These are phyloP conservation scores for Coleophoma crateriformis DNA, from an alignment of 2,329 filamentous ascomycete genomes.

Conservation along the genomic window DNA sequence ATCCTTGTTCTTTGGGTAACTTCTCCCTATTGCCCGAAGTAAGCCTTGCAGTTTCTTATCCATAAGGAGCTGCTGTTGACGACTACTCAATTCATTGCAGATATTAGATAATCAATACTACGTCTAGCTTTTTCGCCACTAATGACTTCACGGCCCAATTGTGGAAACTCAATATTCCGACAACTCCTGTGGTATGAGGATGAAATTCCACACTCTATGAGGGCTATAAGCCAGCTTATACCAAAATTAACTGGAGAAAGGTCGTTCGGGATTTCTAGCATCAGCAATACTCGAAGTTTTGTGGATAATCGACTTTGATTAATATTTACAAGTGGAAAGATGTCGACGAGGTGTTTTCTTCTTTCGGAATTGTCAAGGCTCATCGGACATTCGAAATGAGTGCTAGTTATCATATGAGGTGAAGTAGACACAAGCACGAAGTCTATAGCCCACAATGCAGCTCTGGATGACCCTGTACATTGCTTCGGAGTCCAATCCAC, in stretches of 20 bases:
- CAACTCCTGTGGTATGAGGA: background rate
- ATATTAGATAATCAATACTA: background rate
- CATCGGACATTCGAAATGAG: background rate
- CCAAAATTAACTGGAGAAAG: background rate
- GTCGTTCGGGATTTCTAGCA: background rate
- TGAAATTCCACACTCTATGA: background rate
- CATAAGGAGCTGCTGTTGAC: background rate
- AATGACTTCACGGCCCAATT: background rate
- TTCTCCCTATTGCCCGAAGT: too few relatives aligned
- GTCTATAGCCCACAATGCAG: background rate
- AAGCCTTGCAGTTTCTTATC: background rate
- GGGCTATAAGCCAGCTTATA: background rate
- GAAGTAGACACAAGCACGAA: background rate
- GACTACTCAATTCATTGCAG: background rate
- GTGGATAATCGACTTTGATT: slow-evolving; percentile 25
- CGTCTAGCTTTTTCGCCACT: background rate
- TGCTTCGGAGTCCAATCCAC: too few relatives aligned
- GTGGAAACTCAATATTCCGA: background rate
- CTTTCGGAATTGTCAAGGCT: background rate
- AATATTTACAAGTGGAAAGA: slow-evolving; percentile 13
- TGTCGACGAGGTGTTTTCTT: background rate
- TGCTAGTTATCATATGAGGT: background rate
- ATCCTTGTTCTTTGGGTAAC: too few relatives aligned
- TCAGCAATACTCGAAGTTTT: slow-evolving; percentile 11
- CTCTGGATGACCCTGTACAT: too few relatives aligned